phyloP scores from a whole-genome alignment of 2,329 filamentous ascomycete species.

The Penicillium vulpinum region DNA sequence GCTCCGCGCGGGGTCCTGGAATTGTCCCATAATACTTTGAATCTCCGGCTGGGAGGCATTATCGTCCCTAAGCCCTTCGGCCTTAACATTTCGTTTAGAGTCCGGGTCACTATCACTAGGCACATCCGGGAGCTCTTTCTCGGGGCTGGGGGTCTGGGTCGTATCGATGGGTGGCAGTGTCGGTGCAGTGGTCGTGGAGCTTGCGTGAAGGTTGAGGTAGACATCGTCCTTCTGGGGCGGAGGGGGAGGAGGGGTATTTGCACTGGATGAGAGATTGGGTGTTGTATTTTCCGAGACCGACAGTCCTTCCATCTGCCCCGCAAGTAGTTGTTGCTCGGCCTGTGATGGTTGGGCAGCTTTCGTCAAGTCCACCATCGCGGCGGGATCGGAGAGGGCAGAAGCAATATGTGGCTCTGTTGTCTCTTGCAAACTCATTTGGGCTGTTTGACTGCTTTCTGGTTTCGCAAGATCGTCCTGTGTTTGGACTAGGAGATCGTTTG shows the following conservation, averaged over 20 bases:
- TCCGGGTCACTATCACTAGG: constrained; percentile 29
- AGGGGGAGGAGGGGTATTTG: constrained; percentile 38
- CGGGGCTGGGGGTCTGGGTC: constrained; percentile 34
- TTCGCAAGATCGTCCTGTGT: constrained; percentile 21
- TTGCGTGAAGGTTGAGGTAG: constrained; percentile 54
- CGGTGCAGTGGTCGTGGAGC: constrained; percentile 43
- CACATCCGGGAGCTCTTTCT: constrained; percentile 43
- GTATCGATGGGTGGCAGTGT: constrained; percentile 40
- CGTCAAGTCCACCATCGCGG: constrained; percentile 3
- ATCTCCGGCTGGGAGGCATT: constrained; percentile 76
- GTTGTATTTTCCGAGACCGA: constrained; percentile 30
- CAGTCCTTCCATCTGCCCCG: constrained; percentile 33
- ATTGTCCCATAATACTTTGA: constrained; percentile 97
- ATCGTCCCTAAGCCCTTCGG: constrained; percentile 65
- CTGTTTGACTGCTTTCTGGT: constrained; percentile 10
- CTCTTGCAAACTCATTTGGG: constrained; percentile 16
- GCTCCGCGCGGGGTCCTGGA: constrained; percentile 71
- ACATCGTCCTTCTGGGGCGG: constrained; percentile 54
- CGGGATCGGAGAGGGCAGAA: neutral
- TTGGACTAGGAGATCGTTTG: constrained; percentile 19
- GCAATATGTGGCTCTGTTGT: constrained; percentile 2
- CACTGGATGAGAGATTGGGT: constrained; percentile 17
- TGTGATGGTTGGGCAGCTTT: constrained; percentile 12
- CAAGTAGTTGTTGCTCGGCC: constrained; percentile 25
- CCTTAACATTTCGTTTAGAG: constrained; percentile 52